Conservation (phyloP, 371 early-diverging fungal genomes). For the Amoeboaphelidium protococcarum region DNA sequence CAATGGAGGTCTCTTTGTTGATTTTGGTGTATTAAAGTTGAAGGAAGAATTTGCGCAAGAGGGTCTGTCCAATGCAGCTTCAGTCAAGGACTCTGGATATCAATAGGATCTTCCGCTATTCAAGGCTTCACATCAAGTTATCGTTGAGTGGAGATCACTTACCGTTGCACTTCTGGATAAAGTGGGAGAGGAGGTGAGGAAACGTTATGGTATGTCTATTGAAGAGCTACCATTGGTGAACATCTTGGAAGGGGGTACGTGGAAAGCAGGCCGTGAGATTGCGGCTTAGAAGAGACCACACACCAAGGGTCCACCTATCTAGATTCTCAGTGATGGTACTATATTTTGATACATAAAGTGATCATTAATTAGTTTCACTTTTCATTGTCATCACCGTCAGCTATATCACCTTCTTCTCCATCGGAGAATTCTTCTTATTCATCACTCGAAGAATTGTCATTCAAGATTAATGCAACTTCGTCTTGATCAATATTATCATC, state of each 20-base stretch:
- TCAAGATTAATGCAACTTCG: no score
- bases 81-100: background rate
- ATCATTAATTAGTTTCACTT: no score
- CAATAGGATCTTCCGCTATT: conserved; percentile 22
- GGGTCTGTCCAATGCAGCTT: background rate
- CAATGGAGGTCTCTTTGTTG: conserved; percentile 55
- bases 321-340: conserved; percentile 48
- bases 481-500: no score
- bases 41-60: background rate
- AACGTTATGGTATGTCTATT: conserved; percentile 21
- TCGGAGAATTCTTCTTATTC: no score
- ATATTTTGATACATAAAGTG: conserved; percentile 22
- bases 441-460: no score
- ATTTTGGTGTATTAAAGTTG: conserved; percentile 25
- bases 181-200: conserved; percentile 33
- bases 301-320: conserved; percentile 62
- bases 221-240: conserved; percentile 40
- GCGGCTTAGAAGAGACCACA: conserved; percentile 43
- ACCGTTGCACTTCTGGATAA: conserved; percentile 55
- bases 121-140: conserved; percentile 43
- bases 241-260: conserved; percentile 57
- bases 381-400: no score
- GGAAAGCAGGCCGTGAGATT: conserved; percentile 59
- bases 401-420: no score
- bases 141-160: conserved; percentile 77